Evolutionary conservation across 1,284 basidiomycete genomes (phyloP), one percentile per base, ranked within the genome.

Genomic region (Heterobasidion annosum): DNA sequence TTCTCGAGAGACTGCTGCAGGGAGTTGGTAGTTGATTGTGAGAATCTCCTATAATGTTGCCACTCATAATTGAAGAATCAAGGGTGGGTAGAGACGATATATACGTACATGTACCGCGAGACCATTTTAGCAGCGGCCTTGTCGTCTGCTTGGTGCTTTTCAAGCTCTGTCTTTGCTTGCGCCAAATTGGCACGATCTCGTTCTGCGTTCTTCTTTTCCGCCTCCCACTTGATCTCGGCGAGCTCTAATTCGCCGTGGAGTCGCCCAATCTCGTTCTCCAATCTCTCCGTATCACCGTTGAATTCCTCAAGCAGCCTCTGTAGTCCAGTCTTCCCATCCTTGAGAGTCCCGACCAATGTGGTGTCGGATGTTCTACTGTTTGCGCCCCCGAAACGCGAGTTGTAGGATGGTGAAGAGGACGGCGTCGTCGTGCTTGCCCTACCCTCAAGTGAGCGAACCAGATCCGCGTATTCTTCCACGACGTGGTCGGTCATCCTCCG

Each of bases 101-200:
- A 48, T n/a, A 40, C 62, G 16, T 62, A 90, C 91, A 93, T 94
- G 67, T 94, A 94, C 49, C 90, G 79, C 53, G 91, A 85, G 34
- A 93, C 91, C 76, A 93, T 91, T 63, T 85, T 88, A 10, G 87
- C 83, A 1, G 91, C 90, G 1, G 83, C 81, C 12, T 76, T 79
- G 58, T 93, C 90, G 57, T 93, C 88, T n/a, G 82, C 68, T 56
- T 75, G 70, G 45, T 80, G 72, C 58, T 73, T 75, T 54, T 88
- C 79, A n/a, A 89, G 69, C 58, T 85, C 81, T 1, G 72, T 67
- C 51, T 76, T 73, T 0, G 75, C 67, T 34, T 72, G 64, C 0
- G 78, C 75, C 10, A 86, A 67, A 52, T 76, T 70, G 0, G 61
- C 59, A 15, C 74, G 74, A 47, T 79, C 73, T 3, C 73, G 65